Evolutionary conservation across 768 basidiomycete species (phyloP).

Genomic region (Mycena latifolia): DNA sequence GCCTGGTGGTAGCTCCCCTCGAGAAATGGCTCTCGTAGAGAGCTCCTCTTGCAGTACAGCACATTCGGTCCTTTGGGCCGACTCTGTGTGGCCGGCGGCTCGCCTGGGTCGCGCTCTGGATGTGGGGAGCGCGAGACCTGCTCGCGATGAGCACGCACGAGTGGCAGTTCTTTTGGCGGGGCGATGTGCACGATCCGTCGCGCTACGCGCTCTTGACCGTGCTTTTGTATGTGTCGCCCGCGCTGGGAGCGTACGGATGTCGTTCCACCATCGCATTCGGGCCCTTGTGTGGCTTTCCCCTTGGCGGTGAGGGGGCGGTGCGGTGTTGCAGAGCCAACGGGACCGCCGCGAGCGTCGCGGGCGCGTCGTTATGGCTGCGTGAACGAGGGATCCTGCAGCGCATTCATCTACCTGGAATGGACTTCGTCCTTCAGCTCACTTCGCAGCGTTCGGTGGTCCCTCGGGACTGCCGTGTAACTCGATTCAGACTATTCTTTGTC

Average conservation of each 20-base stretch:
- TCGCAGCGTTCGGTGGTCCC: no score
- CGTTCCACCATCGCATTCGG: not conserved
- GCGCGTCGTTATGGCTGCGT: not conserved
- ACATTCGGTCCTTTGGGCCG: slow-evolving; percentile 10
- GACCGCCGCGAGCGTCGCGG: not conserved
- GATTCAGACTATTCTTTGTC: no score
- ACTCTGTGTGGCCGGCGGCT: slow-evolving; percentile 10
- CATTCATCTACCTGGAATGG: no score
- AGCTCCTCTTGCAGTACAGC: not conserved
- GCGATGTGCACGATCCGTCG: not conserved
- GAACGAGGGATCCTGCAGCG: not conserved
- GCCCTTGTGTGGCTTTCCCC: slow-evolving; percentile 1
- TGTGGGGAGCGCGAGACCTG: not conserved
- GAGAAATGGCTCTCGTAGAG: slow-evolving; percentile 4
- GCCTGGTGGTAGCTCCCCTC: not conserved
- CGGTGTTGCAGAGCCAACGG: not conserved
- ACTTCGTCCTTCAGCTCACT: no score
- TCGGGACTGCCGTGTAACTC: no score
- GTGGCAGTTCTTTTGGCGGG: not conserved
- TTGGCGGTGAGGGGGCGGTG: slow-evolving; percentile 6
- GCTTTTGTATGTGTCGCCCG: slow-evolving; percentile 4
- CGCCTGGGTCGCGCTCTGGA: slow-evolving; percentile 1
- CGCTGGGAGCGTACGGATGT: not conserved
- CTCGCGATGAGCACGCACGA: not conserved
- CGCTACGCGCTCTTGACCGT: not conserved